These are phyloP conservation scores for Apiotrichum gracile DNA, from an alignment of 1,284 basidiomycete genomes.

Conservation along the genomic window DNA sequence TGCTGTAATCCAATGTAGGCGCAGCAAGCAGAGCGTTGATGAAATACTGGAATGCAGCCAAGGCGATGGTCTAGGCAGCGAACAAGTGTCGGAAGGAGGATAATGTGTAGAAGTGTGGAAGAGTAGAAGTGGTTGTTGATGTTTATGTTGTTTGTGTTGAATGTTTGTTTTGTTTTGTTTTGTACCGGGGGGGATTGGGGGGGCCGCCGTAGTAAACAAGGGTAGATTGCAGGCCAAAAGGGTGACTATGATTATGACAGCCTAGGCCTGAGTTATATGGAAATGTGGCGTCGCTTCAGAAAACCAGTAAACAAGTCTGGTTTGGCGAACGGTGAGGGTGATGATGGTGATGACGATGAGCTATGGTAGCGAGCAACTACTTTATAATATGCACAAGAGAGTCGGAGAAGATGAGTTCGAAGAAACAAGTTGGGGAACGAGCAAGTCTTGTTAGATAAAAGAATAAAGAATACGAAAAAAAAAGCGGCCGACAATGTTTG, in stretches of 20 bases:
- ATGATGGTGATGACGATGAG: no score
- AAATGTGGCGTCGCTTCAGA: neutral
- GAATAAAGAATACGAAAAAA: neutral
- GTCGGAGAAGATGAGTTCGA: neutral
- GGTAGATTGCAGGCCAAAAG: no score
- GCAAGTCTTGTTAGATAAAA: neutral
- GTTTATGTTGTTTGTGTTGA: neutral
- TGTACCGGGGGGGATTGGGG: neutral
- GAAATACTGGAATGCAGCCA: no score
- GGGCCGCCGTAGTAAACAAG: no score
- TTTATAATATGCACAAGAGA: neutral
- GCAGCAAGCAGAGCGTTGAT: no score
- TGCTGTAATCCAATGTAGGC: no score
- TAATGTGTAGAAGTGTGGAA: neutral
- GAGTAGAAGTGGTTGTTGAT: neutral
- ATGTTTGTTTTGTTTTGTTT: neutral
- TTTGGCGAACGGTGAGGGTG: neutral
- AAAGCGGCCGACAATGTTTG: no score
- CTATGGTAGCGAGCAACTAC: no score
- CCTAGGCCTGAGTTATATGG: neutral
- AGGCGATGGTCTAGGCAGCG: no score
- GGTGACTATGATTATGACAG: neutral
- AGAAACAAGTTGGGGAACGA: neutral
- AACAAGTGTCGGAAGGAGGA: no score
- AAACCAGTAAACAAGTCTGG: no score